Percentiles rank a stretch among this genome's conserved stretches.
Conservation (phyloP, 2,329 filamentous ascomycete genomes). For the Phyllosticta capitalensis region DNA sequence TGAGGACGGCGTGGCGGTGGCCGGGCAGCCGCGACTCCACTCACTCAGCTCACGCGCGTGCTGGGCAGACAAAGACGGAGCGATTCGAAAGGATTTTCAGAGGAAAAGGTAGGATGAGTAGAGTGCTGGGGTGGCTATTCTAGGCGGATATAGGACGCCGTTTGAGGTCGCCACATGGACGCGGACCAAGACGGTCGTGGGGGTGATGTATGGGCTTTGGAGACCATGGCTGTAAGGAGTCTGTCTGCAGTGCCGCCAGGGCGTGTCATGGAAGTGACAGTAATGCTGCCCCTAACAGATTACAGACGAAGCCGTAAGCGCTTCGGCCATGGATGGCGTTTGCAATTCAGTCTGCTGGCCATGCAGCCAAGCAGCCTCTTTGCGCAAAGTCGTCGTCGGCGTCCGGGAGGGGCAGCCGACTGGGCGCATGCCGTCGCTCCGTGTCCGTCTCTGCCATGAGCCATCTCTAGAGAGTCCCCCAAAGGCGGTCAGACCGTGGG, state of each 20-base stretch:
- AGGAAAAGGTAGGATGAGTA: background rate
- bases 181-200: background rate
- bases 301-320: background rate
- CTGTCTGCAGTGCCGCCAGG: background rate
- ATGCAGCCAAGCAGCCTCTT: background rate
- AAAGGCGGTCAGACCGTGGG: background rate
- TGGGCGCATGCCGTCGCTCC: background rate
- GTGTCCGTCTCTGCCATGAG: background rate
- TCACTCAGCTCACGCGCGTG: constrained; percentile 9
- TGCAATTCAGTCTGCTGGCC: background rate
- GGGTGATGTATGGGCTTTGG: background rate
- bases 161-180: background rate
- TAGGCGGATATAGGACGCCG: background rate
- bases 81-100: background rate
- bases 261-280: background rate
- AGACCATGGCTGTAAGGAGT: background rate
- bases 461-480: no score
- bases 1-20: constrained; percentile 11
- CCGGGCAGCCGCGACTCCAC: constrained; percentile 7
- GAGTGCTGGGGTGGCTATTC: background rate
- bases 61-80: background rate
- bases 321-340: background rate
- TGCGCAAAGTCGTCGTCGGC: background rate
- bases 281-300: background rate
- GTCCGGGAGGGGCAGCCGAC: background rate